Evolutionary conservation across 306 rosid species (phyloP).

Genomic region (Morella rubra): DNA sequence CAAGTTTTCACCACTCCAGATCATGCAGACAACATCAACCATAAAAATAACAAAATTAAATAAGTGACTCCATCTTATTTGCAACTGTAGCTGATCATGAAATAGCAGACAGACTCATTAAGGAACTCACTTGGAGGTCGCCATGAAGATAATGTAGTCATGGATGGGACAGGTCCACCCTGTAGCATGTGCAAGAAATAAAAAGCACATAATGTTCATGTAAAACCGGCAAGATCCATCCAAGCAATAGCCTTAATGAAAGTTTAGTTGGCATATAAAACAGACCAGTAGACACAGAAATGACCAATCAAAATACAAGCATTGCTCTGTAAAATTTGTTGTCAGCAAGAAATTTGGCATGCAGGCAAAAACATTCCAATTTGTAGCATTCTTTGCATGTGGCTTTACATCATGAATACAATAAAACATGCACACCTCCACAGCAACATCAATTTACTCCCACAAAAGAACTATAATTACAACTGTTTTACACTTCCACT

Average conservation of each 20-base stretch:
- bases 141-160: not conserved
- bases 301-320: not conserved
- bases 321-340: not conserved
- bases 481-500: not conserved
- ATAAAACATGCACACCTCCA: not conserved
- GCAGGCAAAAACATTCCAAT: not conserved
- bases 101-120: not conserved
- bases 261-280: not conserved
- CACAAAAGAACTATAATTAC: not conserved
- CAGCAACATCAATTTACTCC: not conserved
- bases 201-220: not conserved
- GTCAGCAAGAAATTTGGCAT: not conserved
- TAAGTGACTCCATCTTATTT: not conserved
- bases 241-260: not conserved
- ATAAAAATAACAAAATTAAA: not conserved
- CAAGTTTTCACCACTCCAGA: not conserved
- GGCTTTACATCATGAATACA: not conserved
- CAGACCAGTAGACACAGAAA: not conserved
- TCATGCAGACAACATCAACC: not conserved
- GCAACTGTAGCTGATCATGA: not conserved
- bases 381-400: constrained; percentile 4
- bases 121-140: not conserved
- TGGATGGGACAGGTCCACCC: not conserved
- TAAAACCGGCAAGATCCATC: not conserved
- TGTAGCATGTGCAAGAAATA: not conserved